Conservation (phyloP, 768 basidiomycete genomes). For the Leccinum rimulosum region DNA sequence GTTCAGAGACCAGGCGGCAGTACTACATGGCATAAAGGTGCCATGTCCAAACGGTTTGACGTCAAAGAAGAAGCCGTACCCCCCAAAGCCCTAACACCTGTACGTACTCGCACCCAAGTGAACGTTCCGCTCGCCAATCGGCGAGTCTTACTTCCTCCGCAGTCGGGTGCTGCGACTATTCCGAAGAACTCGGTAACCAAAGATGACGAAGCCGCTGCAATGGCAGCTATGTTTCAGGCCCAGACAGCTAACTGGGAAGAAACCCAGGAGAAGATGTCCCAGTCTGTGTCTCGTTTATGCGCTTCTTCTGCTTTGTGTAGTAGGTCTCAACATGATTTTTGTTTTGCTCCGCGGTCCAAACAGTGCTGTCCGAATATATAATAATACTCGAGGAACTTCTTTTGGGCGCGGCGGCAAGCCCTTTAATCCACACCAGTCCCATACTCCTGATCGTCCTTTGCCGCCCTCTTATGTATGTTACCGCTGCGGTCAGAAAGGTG, state of each 20-base stretch:
- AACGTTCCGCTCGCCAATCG: slow-evolving; percentile 16
- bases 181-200: slow-evolving; percentile 46
- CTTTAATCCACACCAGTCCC: slow-evolving; percentile 41
- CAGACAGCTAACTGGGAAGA: slow-evolving; percentile 96
- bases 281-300: slow-evolving; percentile 77
- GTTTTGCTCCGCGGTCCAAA: slow-evolving; percentile 35
- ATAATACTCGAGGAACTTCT: slow-evolving; percentile 63
- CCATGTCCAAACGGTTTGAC: slow-evolving; percentile 90
- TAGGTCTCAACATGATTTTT: slow-evolving; percentile 71
- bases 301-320: slow-evolving; percentile 60
- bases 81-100: slow-evolving; percentile 23
- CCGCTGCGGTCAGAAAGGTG: slow-evolving; percentile 97
- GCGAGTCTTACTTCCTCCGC: slow-evolving; percentile 30
- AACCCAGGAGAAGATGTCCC: slow-evolving; percentile 99
- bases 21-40: slow-evolving; percentile 62
- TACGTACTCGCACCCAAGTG: slow-evolving; percentile 34
- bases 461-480: slow-evolving; percentile 98
- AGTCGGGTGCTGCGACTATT: slow-evolving; percentile 35
- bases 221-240: slow-evolving; percentile 98
- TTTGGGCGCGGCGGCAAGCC: slow-evolving; percentile 60
- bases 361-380: slow-evolving; percentile 70
- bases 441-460: slow-evolving; percentile 70
- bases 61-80: slow-evolving; percentile 61
- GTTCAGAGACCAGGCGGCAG: slow-evolving; percentile 38
- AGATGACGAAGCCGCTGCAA: slow-evolving; percentile 89